Conservation (phyloP, 768 basidiomycete species). For the Boletus rubroflammeus region DNA sequence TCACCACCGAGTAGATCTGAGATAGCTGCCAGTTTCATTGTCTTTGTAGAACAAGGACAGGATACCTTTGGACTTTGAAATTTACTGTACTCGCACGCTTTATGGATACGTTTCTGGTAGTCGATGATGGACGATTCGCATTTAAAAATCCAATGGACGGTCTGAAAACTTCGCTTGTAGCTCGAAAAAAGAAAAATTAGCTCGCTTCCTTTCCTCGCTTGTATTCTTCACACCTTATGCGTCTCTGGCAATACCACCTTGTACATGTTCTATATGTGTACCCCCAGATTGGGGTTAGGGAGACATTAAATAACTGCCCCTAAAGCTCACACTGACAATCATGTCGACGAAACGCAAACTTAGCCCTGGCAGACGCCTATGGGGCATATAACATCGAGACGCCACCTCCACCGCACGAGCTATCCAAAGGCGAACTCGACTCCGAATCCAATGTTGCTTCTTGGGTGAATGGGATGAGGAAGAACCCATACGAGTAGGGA, state of each 20-base stretch:
- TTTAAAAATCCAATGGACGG: constrained; percentile 12
- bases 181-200: constrained; percentile 2
- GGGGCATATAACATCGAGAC: neutral
- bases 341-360: neutral
- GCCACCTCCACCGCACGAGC: neutral
- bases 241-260: no score
- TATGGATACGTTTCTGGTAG: constrained; percentile 25
- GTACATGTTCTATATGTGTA: no score
- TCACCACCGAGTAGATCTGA: constrained; percentile 60
- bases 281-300: no score
- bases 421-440: neutral
- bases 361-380: neutral
- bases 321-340: neutral
- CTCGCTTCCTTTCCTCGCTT: neutral
- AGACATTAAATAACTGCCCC: no score
- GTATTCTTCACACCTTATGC: neutral
- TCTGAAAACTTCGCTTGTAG: neutral
- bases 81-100: constrained; percentile 13
- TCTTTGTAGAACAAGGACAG: neutral
- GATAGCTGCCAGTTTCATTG: neutral
- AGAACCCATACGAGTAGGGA: neutral
- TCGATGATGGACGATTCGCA: constrained; percentile 30
- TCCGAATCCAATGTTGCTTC: no score
- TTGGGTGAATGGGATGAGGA: neutral
- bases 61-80: constrained; percentile 12